phyloP scores from a whole-genome alignment of 805 yeast genomes.

The Lachancea fermentati region DNA sequence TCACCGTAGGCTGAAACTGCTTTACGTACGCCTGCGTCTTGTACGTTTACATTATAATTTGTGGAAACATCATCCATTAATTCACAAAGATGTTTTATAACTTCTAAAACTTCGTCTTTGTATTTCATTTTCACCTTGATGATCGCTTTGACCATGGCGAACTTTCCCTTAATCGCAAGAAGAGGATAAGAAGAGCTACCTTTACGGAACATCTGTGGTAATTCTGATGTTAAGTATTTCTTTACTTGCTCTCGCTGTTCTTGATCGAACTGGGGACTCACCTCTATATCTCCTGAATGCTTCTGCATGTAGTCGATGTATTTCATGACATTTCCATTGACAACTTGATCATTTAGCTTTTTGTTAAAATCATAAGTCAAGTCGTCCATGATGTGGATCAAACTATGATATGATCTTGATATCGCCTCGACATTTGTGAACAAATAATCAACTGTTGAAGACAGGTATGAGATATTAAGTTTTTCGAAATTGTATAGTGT shows the following conservation, averaged over 20 bases:
- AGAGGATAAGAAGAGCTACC: slow-evolving; percentile 20
- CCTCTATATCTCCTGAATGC: slow-evolving; percentile 16
- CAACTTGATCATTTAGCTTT: slow-evolving; percentile 82
- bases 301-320: slow-evolving; percentile 38
- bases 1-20: slow-evolving; percentile 43
- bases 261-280: slow-evolving; percentile 20
- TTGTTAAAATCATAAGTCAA: slow-evolving; percentile 65
- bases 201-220: slow-evolving; percentile 22
- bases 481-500: slow-evolving; percentile 20
- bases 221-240: slow-evolving; percentile 23
- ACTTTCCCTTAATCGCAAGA: slow-evolving; percentile 23
- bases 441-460: slow-evolving; percentile 10
- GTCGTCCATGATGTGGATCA: slow-evolving; percentile 37
- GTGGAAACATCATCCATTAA: slow-evolving; percentile 42
- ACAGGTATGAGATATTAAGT: slow-evolving; percentile 12
- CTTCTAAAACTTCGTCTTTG: slow-evolving; percentile 13
- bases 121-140: slow-evolving; percentile 21
- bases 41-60: slow-evolving; percentile 70
- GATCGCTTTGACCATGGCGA: slow-evolving; percentile 22
- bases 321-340: slow-evolving; percentile 59
- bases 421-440: slow-evolving; percentile 17
- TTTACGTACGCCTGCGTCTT: slow-evolving; percentile 64
- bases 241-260: slow-evolving; percentile 23
- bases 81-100: slow-evolving; percentile 36
- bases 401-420: slow-evolving; percentile 19